Conservation (phyloP, 2,329 filamentous ascomycete species). For the Colletotrichum sp. region DNA sequence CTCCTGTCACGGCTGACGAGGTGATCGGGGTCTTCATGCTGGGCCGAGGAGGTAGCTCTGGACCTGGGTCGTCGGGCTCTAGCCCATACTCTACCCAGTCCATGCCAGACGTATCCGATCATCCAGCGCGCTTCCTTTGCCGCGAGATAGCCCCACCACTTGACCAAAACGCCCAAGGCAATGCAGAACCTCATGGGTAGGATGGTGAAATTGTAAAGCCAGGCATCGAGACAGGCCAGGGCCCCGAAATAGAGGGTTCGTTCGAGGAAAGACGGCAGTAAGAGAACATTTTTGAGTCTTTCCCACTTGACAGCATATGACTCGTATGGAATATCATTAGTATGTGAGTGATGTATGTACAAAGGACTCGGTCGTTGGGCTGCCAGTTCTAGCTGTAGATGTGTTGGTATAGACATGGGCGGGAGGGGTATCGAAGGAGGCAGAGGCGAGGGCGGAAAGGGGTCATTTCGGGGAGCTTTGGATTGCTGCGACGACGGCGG, state of each 20-base stretch:
- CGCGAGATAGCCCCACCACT: constrained; percentile 79
- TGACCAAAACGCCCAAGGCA: constrained; percentile 75
- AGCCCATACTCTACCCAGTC: constrained; percentile 76
- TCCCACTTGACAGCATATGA: constrained; percentile 93
- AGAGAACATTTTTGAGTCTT: constrained; percentile 85
- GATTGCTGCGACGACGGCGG: constrained; percentile 43
- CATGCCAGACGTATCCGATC: constrained; percentile 78
- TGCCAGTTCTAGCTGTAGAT: constrained; percentile 69
- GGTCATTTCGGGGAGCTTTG: constrained; percentile 24
- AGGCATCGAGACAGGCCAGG: constrained; percentile 90
- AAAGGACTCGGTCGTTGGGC: constrained; percentile 66
- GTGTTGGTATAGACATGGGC: constrained; percentile 70
- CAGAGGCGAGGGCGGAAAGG: constrained; percentile 52
- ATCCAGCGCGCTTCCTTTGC: constrained; percentile 76
- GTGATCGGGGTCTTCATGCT: not conserved
- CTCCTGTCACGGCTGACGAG: constrained; percentile 11
- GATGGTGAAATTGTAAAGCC: constrained; percentile 97
- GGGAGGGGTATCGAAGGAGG: constrained; percentile 64
- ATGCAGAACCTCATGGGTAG: constrained; percentile 87
- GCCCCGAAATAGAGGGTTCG: constrained; percentile 86
- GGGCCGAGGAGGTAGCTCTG: not conserved
- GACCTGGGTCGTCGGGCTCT: constrained; percentile 46
- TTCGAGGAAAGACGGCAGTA: constrained; percentile 83
- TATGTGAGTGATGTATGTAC: constrained; percentile 67
- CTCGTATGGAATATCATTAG: constrained; percentile 77